Conservation (phyloP, 139 green algal genomes). For the Microglena sp. region DNA sequence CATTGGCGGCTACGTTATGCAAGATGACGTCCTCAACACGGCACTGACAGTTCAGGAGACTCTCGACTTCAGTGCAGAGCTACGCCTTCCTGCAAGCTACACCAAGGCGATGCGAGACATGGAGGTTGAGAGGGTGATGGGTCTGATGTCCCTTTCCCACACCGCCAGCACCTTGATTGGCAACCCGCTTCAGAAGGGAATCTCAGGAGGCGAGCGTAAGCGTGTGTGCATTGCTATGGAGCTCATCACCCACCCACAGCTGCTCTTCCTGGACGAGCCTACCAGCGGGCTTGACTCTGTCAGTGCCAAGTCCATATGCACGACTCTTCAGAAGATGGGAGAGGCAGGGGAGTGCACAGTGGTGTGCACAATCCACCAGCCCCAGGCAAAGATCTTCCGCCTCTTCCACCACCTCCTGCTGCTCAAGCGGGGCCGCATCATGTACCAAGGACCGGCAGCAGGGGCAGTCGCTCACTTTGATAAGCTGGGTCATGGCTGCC, state of each 20-base stretch:
- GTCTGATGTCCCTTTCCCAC: conserved; percentile 16
- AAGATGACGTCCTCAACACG: conserved; percentile 28
- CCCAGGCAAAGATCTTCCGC: conserved; percentile 54
- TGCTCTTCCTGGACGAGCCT: conserved; percentile 62
- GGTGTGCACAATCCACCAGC: conserved; percentile 73
- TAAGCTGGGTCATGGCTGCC: conserved; percentile 12
- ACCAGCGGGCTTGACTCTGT: conserved; percentile 27
- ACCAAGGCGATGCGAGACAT: conserved; percentile 16
- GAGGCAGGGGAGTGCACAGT: conserved; percentile 37
- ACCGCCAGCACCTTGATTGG: conserved; percentile 29
- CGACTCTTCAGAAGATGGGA: conserved; percentile 34
- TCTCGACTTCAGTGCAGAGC: conserved; percentile 44
- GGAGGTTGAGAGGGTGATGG: conserved; percentile 15
- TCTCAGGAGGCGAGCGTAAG: conserved; percentile 54
- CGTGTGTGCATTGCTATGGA: conserved; percentile 47
- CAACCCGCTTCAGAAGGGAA: conserved; percentile 36
- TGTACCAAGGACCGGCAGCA: conserved; percentile 26
- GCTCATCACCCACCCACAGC: conserved; percentile 33
- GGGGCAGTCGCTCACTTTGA: conserved; percentile 28
- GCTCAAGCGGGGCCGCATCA: neutral
- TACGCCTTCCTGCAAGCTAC: conserved; percentile 32
- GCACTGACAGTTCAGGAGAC: conserved; percentile 54
- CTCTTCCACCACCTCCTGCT: conserved; percentile 55
- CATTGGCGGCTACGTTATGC: conserved; percentile 6
- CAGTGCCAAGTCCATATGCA: conserved; percentile 30